These are phyloP conservation scores for Alternaria viburni DNA, from an alignment of 2,329 filamentous ascomycete species.

Conservation along the genomic window DNA sequence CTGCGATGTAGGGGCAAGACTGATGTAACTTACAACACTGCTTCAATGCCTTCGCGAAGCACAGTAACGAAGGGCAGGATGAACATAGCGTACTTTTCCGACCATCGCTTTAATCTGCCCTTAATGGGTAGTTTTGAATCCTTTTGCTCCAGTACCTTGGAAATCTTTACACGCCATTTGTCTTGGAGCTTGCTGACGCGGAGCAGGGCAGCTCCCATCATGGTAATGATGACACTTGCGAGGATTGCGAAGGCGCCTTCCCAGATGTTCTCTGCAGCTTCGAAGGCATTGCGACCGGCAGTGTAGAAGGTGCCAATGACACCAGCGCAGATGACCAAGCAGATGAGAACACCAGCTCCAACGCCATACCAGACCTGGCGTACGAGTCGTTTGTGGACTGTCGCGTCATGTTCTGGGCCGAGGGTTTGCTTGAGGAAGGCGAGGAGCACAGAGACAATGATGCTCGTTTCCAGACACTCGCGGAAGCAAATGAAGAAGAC, in stretches of 20 bases:
- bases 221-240: slow-evolving; percentile 78
- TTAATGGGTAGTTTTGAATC: slow-evolving; percentile 49
- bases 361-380: slow-evolving; percentile 75
- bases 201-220: slow-evolving; percentile 80
- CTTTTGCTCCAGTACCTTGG: slow-evolving; percentile 68
- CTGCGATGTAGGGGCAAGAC: neutral
- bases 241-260: slow-evolving; percentile 80
- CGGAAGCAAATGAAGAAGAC: slow-evolving; percentile 92
- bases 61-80: slow-evolving; percentile 85
- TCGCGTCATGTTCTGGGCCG: slow-evolving; percentile 66
- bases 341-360: slow-evolving; percentile 66
- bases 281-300: slow-evolving; percentile 71
- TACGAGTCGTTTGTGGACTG: slow-evolving; percentile 70
- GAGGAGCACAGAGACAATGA: slow-evolving; percentile 86
- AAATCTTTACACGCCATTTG: slow-evolving; percentile 86
- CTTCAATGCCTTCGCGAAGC: slow-evolving; percentile 84
- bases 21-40: slow-evolving; percentile 63
- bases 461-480: slow-evolving; percentile 80
- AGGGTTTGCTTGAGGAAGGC: slow-evolving; percentile 85
- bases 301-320: slow-evolving; percentile 76
- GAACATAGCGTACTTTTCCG: slow-evolving; percentile 86
- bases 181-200: slow-evolving; percentile 82
- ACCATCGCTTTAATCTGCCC: slow-evolving; percentile 65
- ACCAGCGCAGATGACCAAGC: slow-evolving; percentile 67
- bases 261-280: slow-evolving; percentile 74